Evolutionary conservation across 768 basidiomycete genomes (phyloP).

Genomic region (Tulasnella sp.): DNA sequence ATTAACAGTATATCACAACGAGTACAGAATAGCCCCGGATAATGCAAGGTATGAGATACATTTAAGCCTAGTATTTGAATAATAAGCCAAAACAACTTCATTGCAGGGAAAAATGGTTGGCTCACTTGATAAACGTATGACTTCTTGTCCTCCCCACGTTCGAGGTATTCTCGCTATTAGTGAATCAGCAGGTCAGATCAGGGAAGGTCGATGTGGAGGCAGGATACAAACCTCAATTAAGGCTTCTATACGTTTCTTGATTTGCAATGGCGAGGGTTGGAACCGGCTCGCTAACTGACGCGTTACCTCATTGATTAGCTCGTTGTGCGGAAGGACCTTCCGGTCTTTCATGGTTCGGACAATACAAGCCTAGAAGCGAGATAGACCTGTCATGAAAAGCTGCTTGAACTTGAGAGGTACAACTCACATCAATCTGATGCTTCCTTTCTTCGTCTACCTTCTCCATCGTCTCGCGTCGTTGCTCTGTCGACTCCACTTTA

Average conservation of each 20-base stretch:
- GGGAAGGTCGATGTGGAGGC: background rate
- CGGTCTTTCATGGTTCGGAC: conserved; percentile 97
- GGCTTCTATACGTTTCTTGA: conserved; percentile 89
- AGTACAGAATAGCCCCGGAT: too few species aligned
- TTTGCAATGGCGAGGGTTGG: conserved; percentile 66
- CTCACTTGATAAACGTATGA: conserved; percentile 70
- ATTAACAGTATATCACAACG: too few species aligned
- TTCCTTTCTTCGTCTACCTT: conserved; percentile 85
- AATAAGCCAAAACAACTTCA: too few species aligned
- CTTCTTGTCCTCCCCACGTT: conserved; percentile 74
- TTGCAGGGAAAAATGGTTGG: background rate
- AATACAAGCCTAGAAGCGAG: conserved; percentile 64
- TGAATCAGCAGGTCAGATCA: background rate
- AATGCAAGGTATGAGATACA: too few species aligned
- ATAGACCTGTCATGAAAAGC: background rate
- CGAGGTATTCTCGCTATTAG: conserved; percentile 82
- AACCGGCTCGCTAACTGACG: conserved; percentile 75
- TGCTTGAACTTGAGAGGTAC: background rate
- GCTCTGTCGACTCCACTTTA: conserved; percentile 73
- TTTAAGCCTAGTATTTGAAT: too few species aligned
- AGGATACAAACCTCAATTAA: conserved; percentile 66
- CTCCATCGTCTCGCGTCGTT: conserved; percentile 79
- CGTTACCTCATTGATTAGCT: conserved; percentile 82
- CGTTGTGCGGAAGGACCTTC: conserved; percentile 77
- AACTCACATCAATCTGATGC: conserved; percentile 73